phyloP scores from a whole-genome alignment of 202 grass and related monocot species.

The Bolboschoenoplectus hybrid region DNA sequence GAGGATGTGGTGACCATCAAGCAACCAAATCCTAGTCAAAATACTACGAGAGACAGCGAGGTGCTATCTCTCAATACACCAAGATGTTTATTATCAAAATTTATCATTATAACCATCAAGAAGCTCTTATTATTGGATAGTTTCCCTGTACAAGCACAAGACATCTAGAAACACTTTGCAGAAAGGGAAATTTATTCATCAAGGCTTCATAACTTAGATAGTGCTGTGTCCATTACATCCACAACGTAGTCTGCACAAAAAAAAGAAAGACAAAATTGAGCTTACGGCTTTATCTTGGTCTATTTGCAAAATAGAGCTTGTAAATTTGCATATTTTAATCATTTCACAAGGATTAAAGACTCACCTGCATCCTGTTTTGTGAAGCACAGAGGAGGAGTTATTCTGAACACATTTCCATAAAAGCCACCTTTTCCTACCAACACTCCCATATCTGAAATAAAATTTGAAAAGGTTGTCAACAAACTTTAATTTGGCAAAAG shows the following conservation, averaged over 20 bases:
- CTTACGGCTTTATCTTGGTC: not conserved
- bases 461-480: not conserved
- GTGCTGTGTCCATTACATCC: constrained; percentile 64
- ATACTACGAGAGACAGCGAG: constrained; percentile 76
- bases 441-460: constrained; percentile 85
- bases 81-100: constrained; percentile 42
- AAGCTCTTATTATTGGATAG: constrained; percentile 28
- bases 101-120: constrained; percentile 25
- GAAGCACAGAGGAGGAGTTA: constrained; percentile 94
- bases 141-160: constrained; percentile 25
- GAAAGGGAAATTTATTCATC: not conserved
- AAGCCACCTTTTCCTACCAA: constrained; percentile 90
- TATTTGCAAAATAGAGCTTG: not conserved
- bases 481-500: constrained; percentile 5
- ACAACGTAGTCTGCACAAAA: constrained; percentile 60
- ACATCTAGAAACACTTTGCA: constrained; percentile 23
- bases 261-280: constrained; percentile 22
- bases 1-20: not conserved
- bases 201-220: constrained; percentile 70
- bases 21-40: constrained; percentile 9
- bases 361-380: constrained; percentile 84
- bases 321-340: not conserved
- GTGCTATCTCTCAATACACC: constrained; percentile 60
- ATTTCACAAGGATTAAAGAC: not conserved
- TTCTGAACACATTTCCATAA: constrained; percentile 89